These are phyloP conservation scores for Xerocomus spinulosus DNA, from an alignment of 768 basidiomycete species.

Conservation along the genomic window DNA sequence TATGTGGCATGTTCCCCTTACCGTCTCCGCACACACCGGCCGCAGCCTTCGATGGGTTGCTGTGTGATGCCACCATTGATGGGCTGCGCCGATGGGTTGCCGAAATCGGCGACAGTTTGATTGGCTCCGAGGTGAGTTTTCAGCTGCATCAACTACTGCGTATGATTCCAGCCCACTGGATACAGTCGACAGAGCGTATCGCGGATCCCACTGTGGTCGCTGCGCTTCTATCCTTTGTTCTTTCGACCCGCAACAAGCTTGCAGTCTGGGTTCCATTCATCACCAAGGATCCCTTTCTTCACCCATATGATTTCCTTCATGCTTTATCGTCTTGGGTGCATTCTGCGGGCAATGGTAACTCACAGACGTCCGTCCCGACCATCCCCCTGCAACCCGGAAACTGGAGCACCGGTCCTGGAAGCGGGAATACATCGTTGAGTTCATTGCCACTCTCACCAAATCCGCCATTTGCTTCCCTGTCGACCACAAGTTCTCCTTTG, in stretches of 20 bases:
- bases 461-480: constrained; percentile 6
- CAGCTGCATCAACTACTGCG: constrained; percentile 1
- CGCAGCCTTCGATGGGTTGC: constrained; percentile 52
- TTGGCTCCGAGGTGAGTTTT: constrained; percentile 53
- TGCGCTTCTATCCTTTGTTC: constrained; percentile 64
- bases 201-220: constrained; percentile 71
- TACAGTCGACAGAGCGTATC: constrained; percentile 64
- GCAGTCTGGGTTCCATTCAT: constrained; percentile 44
- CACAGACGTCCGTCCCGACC: constrained; percentile 28
- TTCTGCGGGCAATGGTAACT: constrained; percentile 10
- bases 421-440: constrained; percentile 13
- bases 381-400: constrained; percentile 17
- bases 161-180: neutral
- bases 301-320: constrained; percentile 54
- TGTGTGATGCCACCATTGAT: constrained; percentile 74
- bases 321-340: constrained; percentile 38
- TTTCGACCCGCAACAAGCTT: constrained; percentile 66
- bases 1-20: constrained; percentile 63
- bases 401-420: constrained; percentile 10
- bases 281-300: constrained; percentile 77
- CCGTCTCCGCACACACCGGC: constrained; percentile 8
- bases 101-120: constrained; percentile 57
- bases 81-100: constrained; percentile 66
- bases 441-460: constrained; percentile 13
- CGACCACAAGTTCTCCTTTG: constrained; percentile 7